Conservation (phyloP, 2,329 filamentous ascomycete genomes). For the Colletotrichum sp. region DNA sequence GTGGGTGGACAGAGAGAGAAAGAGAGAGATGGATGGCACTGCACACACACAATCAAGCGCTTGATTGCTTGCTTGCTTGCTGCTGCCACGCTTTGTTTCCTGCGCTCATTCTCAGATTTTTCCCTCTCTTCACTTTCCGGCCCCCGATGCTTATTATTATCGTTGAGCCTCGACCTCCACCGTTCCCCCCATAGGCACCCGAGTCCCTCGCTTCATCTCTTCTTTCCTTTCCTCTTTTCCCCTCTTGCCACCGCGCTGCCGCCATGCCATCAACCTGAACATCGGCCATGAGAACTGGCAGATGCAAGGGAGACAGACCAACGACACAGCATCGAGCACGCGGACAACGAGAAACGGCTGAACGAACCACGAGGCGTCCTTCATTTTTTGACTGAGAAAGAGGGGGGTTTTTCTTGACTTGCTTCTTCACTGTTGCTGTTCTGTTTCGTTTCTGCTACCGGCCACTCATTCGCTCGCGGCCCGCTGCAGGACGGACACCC, state of each 20-base stretch:
- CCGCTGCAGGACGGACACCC: slow-evolving; percentile 1
- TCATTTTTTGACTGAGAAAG: not conserved
- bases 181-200: not conserved
- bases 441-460: not conserved
- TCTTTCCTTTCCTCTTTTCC: not conserved
- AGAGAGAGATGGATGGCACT: not conserved
- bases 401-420: not conserved
- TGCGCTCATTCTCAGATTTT: not conserved
- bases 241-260: slow-evolving; percentile 21
- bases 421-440: not conserved
- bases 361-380: not conserved
- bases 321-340: slow-evolving; percentile 1
- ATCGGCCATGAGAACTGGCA: slow-evolving; percentile 20
- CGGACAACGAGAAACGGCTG: slow-evolving; percentile 16
- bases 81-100: not conserved
- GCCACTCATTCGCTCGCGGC: not conserved
- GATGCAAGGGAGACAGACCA: slow-evolving; percentile 22
- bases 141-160: slow-evolving; percentile 16
- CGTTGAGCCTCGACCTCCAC: slow-evolving; percentile 11
- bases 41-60: not conserved
- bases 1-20: not conserved
- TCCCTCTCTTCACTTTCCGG: not conserved
- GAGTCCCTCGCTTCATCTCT: not conserved
- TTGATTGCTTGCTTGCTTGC: not conserved
- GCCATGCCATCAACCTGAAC: slow-evolving; percentile 28